phyloP scores from a whole-genome alignment of 1,284 basidiomycete genomes.

The Ganoderma lingzhi region DNA sequence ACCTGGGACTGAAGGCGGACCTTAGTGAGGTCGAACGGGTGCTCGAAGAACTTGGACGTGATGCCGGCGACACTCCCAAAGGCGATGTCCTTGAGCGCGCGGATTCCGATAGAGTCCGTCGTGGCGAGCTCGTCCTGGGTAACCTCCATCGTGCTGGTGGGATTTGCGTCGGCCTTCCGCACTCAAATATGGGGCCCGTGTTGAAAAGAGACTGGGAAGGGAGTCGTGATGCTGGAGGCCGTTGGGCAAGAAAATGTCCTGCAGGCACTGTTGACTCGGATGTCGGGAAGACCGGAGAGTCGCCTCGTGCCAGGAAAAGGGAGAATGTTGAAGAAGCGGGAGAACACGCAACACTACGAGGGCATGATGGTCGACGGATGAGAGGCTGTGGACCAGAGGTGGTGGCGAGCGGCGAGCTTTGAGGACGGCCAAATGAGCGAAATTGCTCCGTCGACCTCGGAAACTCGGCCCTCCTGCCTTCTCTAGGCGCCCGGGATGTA shows the following conservation, averaged over 20 bases:
- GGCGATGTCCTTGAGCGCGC: slow-evolving; percentile 61
- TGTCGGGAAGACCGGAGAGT: not conserved
- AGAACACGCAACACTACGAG: not conserved
- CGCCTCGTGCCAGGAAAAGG: not conserved
- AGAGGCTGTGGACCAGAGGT: not conserved
- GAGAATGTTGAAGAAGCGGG: not conserved
- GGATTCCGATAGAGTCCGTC: slow-evolving; percentile 42
- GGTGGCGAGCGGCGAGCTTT: not conserved
- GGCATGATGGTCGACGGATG: not conserved
- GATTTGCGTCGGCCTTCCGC: not conserved
- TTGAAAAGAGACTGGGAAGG: not conserved
- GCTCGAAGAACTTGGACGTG: slow-evolving; percentile 84
- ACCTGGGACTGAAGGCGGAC: slow-evolving; percentile 87
- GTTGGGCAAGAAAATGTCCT: not conserved
- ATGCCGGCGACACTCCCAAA: slow-evolving; percentile 81
- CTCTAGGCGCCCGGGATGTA: not conserved
- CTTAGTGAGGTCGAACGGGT: slow-evolving; percentile 88
- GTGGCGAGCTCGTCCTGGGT: slow-evolving; percentile 38
- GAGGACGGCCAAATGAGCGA: not conserved
- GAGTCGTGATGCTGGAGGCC: not conserved
- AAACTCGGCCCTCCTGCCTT: not conserved
- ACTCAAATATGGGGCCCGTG: not conserved
- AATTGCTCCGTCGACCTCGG: not conserved
- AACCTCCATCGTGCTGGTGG: slow-evolving; percentile 39
- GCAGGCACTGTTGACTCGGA: not conserved